Percentiles rank a stretch among this genome's conserved stretches.
These are phyloP conservation scores for Amphirosellinia nigrospora DNA, from an alignment of 495 filamentous ascomycete genomes.

Conservation along the genomic window DNA sequence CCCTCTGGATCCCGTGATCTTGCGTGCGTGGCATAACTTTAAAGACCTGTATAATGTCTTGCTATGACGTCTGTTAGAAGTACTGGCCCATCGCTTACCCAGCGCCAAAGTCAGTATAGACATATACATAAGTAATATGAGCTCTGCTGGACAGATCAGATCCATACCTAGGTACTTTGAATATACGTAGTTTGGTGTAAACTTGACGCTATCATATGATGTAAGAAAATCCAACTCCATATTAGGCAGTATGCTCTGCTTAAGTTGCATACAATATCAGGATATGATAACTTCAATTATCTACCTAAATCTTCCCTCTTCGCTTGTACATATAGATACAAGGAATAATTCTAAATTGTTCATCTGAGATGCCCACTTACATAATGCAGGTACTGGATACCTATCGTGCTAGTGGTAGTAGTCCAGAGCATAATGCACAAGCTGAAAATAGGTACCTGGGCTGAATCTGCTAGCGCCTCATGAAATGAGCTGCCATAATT, in stretches of 20 bases:
- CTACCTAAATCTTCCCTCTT: not conserved
- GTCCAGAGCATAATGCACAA: not conserved
- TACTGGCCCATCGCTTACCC: not conserved
- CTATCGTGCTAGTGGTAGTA: not conserved
- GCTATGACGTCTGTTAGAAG: conserved; percentile 1
- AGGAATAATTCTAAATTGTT: too few species aligned
- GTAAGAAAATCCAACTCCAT: too few species aligned
- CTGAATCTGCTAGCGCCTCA: not conserved
- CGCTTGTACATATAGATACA: too few species aligned
- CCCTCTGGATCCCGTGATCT: not conserved
- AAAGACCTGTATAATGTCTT: not conserved
- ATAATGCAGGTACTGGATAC: not conserved
- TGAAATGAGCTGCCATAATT: not conserved
- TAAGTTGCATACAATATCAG: too few species aligned
- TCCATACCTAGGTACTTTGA: too few species aligned
- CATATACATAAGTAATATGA: too few species aligned
- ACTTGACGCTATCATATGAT: too few species aligned
- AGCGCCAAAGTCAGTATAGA: not conserved
- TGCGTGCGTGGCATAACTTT: not conserved
- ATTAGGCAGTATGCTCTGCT: too few species aligned
- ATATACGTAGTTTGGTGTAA: too few species aligned
- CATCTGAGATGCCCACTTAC: not conserved
- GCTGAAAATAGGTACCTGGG: conserved; percentile 10
- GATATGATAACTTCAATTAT: not conserved
- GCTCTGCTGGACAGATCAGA: too few species aligned